Conservation (phyloP, 1,284 basidiomycete species). For the Neolentinus lepideus region DNA sequence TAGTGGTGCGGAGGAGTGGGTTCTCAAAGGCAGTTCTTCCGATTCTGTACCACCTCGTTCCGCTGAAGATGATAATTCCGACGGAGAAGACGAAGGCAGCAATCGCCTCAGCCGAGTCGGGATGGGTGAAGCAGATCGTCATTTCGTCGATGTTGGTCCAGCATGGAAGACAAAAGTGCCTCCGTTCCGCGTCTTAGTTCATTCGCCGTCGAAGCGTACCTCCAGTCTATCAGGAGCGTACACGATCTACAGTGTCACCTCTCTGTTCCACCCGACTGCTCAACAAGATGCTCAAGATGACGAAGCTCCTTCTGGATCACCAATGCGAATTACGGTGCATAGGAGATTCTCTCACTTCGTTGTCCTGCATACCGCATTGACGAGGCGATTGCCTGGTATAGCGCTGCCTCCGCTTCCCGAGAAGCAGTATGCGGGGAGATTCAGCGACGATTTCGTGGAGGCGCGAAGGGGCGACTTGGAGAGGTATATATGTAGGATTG, state of each 20-base stretch:
- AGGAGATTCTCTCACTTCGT: slow-evolving; percentile 84
- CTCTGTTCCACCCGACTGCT: slow-evolving; percentile 45
- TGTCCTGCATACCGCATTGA: slow-evolving; percentile 64
- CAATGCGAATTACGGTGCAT: slow-evolving; percentile 61
- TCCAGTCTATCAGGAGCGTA: slow-evolving; percentile 65
- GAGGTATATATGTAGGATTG: slow-evolving; percentile 64
- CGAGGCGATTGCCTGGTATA: slow-evolving; percentile 63
- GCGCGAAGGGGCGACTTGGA: slow-evolving; percentile 75
- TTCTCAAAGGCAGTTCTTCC: slow-evolving; percentile 48
- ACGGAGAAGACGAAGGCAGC: slow-evolving; percentile 29
- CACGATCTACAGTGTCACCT: slow-evolving; percentile 71
- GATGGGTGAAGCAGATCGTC: slow-evolving; percentile 46
- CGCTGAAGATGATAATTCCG: slow-evolving; percentile 19
- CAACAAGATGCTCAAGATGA: slow-evolving; percentile 16
- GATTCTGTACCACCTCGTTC: slow-evolving; percentile 4
- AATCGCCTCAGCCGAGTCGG: slow-evolving; percentile 12
- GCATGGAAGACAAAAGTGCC: slow-evolving; percentile 69
- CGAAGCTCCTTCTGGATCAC: slow-evolving; percentile 21
- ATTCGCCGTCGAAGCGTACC: slow-evolving; percentile 68
- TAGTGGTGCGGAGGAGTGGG: slow-evolving; percentile 76
- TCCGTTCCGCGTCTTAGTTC: slow-evolving; percentile 67
- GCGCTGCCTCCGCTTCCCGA: slow-evolving; percentile 77
- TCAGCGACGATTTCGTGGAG: slow-evolving; percentile 77
- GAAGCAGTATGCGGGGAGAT: slow-evolving; percentile 76
- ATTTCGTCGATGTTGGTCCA: slow-evolving; percentile 70